Conservation (phyloP, 768 basidiomycete species). For the Lentinula sp. region DNA sequence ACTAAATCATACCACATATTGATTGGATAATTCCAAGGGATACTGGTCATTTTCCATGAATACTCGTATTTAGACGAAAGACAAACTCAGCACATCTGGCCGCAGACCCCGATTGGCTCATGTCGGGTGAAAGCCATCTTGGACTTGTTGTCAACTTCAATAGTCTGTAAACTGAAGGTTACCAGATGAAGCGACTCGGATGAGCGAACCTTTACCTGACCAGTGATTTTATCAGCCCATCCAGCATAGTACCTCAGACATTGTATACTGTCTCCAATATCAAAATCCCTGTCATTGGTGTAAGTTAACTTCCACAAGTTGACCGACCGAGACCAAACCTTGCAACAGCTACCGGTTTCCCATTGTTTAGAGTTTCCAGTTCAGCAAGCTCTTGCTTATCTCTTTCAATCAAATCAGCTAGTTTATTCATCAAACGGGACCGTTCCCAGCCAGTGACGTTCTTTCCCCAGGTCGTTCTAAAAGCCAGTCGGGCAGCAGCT, state of each 20-base stretch:
- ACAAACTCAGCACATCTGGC: constrained; percentile 51
- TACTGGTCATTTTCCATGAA: constrained; percentile 18
- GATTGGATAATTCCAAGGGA: constrained; percentile 93
- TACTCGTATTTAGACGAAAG: neutral
- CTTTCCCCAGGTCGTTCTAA: constrained; percentile 84
- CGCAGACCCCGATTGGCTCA: constrained; percentile 92
- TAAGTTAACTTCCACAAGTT: neutral
- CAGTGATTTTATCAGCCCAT: constrained; percentile 91
- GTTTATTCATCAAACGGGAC: constrained; percentile 72
- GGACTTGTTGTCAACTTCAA: constrained; percentile 73
- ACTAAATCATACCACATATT: constrained; percentile 58
- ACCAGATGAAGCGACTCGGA: neutral
- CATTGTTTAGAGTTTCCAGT: constrained; percentile 84
- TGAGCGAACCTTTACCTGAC: constrained; percentile 47
- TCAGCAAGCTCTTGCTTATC: constrained; percentile 78
- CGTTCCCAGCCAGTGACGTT: constrained; percentile 82
- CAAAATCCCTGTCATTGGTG: constrained; percentile 52
- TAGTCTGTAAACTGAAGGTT: constrained; percentile 36
- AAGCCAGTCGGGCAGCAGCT: constrained; percentile 75
- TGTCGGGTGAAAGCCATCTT: constrained; percentile 85
- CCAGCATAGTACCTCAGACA: constrained; percentile 91
- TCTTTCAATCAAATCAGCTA: constrained; percentile 87
- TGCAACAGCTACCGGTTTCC: constrained; percentile 69
- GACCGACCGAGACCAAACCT: constrained; percentile 16
- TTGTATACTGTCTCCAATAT: constrained; percentile 72